Base-by-base conservation (phyloP, 768 basidiomycete genomes). In the Leccinum incarnatum region DNA sequence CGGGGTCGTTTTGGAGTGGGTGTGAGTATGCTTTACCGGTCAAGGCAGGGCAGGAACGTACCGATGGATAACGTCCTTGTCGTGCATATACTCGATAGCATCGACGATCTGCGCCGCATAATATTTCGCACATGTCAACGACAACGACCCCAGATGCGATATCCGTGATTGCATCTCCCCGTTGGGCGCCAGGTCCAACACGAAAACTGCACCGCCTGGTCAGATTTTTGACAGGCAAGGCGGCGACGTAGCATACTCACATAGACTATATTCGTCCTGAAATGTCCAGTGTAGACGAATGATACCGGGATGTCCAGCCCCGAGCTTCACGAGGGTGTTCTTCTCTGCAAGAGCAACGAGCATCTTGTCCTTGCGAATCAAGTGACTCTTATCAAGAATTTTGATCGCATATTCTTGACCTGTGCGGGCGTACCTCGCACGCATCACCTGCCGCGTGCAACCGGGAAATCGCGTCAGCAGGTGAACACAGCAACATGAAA, bases 21-120 rank as follows among this genome's bases (percentile, higher is more conserved):
- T 47, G 47, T 58, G 60, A 51, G 57, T 57, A 56, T 62, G 63
- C 37, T 58, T 49, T 55, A 10, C 29, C 23, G 51, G 29, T 9
- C 50, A 59, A 30, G 50, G 34, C 21, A 51, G 53, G 51, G 19
- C 14, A 48, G 47, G 23, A 36, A 55, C 75, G 42, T 51, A 85
- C 79, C 96, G 88, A 69, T 99, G 97, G 48, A 95, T 87, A 54
- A 99, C 87, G 5, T 91, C 91, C 65, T 88, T 89, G 54, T 81
- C 79, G 70, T 98, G 97, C 83, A 99, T 96, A 74, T 88, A 96
- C 49, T 85, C 85, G 58, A 98, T 76, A 0, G 95, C 89, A 64
- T 95, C 93, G 42, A 95, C 81, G 45, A 98, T 81, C 67, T 97
- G 94, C 0, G 96, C 95, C 1, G 89, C 79, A 70, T 98, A 98